Base-by-base conservation (phyloP, 1,139 yeast species). In the Kluyveromyces sp. region DNA sequence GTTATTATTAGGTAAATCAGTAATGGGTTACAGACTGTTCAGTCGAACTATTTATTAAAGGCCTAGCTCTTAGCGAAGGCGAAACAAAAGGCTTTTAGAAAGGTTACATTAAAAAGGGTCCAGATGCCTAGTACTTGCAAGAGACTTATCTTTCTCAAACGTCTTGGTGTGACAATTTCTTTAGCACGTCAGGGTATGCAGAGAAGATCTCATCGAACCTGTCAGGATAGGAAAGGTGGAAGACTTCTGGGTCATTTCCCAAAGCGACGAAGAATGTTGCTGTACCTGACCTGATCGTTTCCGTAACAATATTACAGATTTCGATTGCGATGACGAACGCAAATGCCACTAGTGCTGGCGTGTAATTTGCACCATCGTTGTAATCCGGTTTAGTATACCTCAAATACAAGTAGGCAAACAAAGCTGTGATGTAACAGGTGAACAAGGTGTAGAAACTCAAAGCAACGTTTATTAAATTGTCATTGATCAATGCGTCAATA, bases 241-340 rank as follows among this genome's bases (percentile, higher is more conserved):
- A 82, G 4, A 87, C 80, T 54, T 87, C 94, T 0, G 96, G 96
- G 55, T 88, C 95, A 55, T 80, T 80, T 11, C 94, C 92, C 60
- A 86, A 71, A 1, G 95, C 92, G 40, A 88, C 82, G 64, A 88
- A 88, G 62, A 89, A 82, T 0, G 96, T 83, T 3, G 94, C 78
- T 1, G 83, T 77, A 12, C 96, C 96, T 1, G 89, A 80, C 48
- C 78, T 80, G 47, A 88, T 78, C 1, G 87, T 83, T 18, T 83
- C 80, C 47, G 81, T 77, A 18, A 88, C 70, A 48, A 87, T 73
- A 53, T 85, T 78, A 45, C 85, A 75, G 46, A 89, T 76, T 65
- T 89, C 96, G 34, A 85, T 69, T 0, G 92, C 76, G 47, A 89
- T 78, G 40, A 87, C 68, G 60, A 86, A 83, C 1, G 87, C 68